These are phyloP conservation scores for Chalciporus chontae DNA, from an alignment of 768 basidiomycete species.

Conservation along the genomic window DNA sequence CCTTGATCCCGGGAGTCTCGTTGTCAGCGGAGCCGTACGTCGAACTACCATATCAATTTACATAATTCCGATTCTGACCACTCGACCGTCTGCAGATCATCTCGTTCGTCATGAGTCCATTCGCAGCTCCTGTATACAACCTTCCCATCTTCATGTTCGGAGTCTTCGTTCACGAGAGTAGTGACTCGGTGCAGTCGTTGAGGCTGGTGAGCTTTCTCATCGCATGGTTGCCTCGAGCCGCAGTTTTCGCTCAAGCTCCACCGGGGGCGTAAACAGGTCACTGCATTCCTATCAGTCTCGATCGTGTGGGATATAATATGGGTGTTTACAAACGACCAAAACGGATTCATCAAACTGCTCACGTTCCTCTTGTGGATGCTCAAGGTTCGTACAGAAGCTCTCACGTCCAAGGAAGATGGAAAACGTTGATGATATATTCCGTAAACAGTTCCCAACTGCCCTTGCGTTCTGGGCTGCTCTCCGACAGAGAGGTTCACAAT, in stretches of 20 bases:
- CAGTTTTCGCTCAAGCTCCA: neutral
- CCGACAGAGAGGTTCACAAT: slow-evolving; percentile 56
- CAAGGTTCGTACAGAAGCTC: slow-evolving; percentile 41
- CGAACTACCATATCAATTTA: neutral
- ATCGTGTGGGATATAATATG: slow-evolving; percentile 68
- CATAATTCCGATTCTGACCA: neutral
- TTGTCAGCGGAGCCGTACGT: slow-evolving; percentile 59
- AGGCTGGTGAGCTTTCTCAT: slow-evolving; percentile 46
- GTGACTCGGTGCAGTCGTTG: slow-evolving; percentile 60
- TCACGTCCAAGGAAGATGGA: neutral
- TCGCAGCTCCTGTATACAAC: slow-evolving; percentile 66
- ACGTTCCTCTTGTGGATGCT: slow-evolving; percentile 52
- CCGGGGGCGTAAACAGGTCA: slow-evolving; percentile 46
- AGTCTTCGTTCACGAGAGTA: slow-evolving; percentile 63
- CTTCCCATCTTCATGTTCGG: slow-evolving; percentile 83
- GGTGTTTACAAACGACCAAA: slow-evolving; percentile 55
- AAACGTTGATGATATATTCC: neutral
- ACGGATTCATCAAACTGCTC: slow-evolving; percentile 52
- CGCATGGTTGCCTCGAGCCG: slow-evolving; percentile 12
- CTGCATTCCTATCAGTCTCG: slow-evolving; percentile 58
- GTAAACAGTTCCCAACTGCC: slow-evolving; percentile 54
- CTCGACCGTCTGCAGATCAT: slow-evolving; percentile 42
- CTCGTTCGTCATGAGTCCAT: slow-evolving; percentile 56
- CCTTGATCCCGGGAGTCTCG: slow-evolving; percentile 70
- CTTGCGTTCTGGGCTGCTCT: slow-evolving; percentile 47